phyloP scores from a whole-genome alignment of 1,284 basidiomycete species.

The Trichosporon asahii region DNA sequence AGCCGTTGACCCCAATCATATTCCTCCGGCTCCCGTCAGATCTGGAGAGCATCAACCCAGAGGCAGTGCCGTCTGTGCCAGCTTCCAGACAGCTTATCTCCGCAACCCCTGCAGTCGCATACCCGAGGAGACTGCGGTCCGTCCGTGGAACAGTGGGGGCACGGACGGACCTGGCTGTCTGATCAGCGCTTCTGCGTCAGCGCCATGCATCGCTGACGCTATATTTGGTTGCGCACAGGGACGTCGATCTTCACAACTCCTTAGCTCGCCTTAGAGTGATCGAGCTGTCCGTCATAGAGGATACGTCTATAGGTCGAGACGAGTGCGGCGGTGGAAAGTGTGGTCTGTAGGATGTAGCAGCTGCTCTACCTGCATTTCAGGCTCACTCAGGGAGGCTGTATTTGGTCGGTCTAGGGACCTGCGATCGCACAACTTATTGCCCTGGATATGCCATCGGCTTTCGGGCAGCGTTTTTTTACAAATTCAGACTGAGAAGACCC shows the following conservation, averaged over 20 bases:
- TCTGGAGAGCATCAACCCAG: neutral
- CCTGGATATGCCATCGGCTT: neutral
- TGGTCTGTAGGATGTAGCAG: neutral
- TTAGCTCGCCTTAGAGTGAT: neutral
- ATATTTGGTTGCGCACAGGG: neutral
- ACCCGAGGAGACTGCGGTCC: neutral
- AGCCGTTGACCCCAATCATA: neutral
- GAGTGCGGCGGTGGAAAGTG: neutral
- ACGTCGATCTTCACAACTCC: neutral
- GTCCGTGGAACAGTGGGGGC: neutral
- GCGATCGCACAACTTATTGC: neutral
- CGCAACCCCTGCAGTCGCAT: neutral
- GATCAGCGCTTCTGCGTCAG: neutral
- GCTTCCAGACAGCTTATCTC: neutral
- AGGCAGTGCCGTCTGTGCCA: neutral
- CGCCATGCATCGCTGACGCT: neutral
- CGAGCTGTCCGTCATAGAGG: neutral
- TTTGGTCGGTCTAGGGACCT: neutral
- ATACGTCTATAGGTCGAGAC: neutral
- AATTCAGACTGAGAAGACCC: neutral
- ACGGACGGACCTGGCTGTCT: neutral
- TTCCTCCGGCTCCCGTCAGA: neutral
- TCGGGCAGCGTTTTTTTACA: neutral
- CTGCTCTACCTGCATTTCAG: too few species aligned
- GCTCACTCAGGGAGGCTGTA: neutral